Evolutionary conservation across 1,284 basidiomycete genomes (phyloP), one percentile per base, ranked within the genome.

Genomic region (Pisolithus thermaeus): DNA sequence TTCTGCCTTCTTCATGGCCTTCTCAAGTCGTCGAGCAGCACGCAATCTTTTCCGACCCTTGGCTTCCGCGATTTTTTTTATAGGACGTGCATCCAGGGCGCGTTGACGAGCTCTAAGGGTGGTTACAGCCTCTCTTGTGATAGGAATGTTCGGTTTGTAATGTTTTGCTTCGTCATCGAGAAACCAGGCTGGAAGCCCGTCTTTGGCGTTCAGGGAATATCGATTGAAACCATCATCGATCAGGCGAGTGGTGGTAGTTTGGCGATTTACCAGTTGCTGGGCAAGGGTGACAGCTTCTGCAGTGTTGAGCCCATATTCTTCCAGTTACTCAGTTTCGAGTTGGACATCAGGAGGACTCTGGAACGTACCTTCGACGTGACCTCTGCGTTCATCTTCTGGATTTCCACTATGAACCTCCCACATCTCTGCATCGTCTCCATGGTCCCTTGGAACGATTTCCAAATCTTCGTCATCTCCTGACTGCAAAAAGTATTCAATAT

Each of bases 61-160:
- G 41, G 97, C 97, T 73, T 99, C 97, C 18, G 96, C 97, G 11
- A 99, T 80, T 77, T 99, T 99, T 76, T 98, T 99, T 74, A 99
- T 99, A 16, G 97, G 97, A 12, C 97, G 83, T 2, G 96, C 95
- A 66, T 99, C 94, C 44, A 99, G 77, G 5, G 93, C 92, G 23
- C 95, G 87, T 73, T 97, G 92, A 65, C 89, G 92, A 16, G 90
- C 92, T 35, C 91, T 84, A 36, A 99, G 78, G 3, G 86, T 87
- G 50, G 79, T 79, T 51, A 99, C 77, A 5, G 97, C 97, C 69
- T 99, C 97, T 70, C 97, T 99, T 1, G 96, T 98, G 56, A 99
- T 81, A 14, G 97, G 97, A 50, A 99, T 78, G 69, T 99, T 99
- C 54, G 90, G 74, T 65, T 93, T 95, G 79, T 97, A 98, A 68